Evolutionary conservation across 257 asterid genomes (phyloP).

Genomic region (Mentha longifolia): DNA sequence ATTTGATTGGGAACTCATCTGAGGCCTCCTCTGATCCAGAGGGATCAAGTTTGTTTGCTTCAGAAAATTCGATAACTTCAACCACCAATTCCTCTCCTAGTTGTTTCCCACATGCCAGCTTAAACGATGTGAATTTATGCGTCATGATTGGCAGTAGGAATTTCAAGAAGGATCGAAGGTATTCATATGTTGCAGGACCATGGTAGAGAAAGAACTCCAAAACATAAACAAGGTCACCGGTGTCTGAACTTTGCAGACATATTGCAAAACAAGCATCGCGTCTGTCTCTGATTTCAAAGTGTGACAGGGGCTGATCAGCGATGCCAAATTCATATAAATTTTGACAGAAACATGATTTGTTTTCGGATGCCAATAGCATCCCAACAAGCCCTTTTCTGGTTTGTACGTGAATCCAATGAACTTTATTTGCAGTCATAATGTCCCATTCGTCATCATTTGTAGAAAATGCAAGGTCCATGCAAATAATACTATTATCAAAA

Average conservation of each 20-base stretch:
- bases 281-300: not conserved
- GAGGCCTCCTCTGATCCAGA: no score
- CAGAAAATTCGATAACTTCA: no score
- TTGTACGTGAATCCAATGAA: not conserved
- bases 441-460: no score
- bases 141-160: no score
- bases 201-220: constrained; percentile 3
- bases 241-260: constrained; percentile 27
- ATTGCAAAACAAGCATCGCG: not conserved
- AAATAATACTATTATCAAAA: not conserved
- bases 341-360: constrained; percentile 5
- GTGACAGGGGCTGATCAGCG: not conserved
- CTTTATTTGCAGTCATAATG: not conserved
- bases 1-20: no score
- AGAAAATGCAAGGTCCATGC: not conserved
- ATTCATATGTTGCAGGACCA: no score
- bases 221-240: constrained; percentile 15
- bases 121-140: no score
- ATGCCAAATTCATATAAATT: not conserved
- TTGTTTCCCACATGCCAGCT: no score
- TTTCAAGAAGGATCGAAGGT: no score
- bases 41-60: no score
- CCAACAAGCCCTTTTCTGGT: constrained; percentile 27
- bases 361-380: constrained; percentile 15
- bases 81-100: no score